These are phyloP conservation scores for Xylariaceae sp. DNA, from an alignment of 2,329 filamentous ascomycete genomes.

Conservation along the genomic window DNA sequence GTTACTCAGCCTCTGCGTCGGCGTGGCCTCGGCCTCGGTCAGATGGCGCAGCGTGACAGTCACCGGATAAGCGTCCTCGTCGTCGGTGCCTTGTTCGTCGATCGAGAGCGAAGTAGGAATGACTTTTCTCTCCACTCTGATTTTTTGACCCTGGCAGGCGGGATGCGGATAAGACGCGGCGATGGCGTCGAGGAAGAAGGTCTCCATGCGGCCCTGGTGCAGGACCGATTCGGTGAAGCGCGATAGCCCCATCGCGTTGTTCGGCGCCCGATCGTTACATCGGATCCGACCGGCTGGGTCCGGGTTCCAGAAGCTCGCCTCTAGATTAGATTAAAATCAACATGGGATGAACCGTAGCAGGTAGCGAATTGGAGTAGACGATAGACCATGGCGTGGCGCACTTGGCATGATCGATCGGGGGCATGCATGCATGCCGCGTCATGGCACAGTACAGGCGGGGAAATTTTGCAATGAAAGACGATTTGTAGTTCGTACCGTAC, in stretches of 20 bases:
- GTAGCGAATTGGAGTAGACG: no score
- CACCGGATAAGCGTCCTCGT: conserved; percentile 50
- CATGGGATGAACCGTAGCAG: no score
- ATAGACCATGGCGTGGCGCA: no score
- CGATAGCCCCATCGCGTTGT: conserved; percentile 49
- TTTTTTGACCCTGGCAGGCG: conserved; percentile 16
- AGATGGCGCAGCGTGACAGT: conserved; percentile 51
- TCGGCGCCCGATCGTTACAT: conserved; percentile 36
- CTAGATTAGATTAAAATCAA: conserved; percentile 1
- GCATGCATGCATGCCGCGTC: no score
- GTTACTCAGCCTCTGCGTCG: conserved; percentile 34
- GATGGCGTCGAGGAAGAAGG: conserved; percentile 51
- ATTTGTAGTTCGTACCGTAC: conserved; percentile 42
- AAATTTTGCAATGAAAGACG: not conserved
- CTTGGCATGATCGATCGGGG: no score
- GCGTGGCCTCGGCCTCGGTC: conserved; percentile 48
- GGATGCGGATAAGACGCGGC: conserved; percentile 28
- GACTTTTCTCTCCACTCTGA: conserved; percentile 51
- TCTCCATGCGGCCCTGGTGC: conserved; percentile 58
- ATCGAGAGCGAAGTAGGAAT: conserved; percentile 47
- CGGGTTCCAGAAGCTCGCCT: conserved; percentile 52
- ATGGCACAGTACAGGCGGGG: not conserved
- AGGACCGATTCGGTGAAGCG: conserved; percentile 55
- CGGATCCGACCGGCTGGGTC: conserved; percentile 51
- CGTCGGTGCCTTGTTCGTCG: conserved; percentile 40